Percentiles rank a stretch among this genome's conserved stretches.
Conservation (phyloP, 345 rosid genomes). For the Acer campestre region DNA sequence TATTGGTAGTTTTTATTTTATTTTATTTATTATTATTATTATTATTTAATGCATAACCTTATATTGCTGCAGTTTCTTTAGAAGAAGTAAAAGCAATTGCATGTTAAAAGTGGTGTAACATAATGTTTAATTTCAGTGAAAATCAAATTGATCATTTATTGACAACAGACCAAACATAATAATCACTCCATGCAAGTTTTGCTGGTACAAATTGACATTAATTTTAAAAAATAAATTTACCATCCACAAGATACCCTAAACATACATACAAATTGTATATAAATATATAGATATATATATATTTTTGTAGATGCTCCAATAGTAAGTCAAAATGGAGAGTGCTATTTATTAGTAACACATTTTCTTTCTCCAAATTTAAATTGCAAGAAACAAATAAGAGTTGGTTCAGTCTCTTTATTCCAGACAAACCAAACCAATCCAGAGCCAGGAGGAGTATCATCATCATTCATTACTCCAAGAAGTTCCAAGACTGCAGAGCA, state of each 20-base stretch:
- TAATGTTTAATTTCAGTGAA: background rate
- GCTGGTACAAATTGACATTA: background rate
- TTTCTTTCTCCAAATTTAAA: background rate
- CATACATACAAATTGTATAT: background rate
- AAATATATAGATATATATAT: too few species aligned
- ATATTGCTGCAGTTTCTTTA: too few species aligned
- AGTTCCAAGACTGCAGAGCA: background rate
- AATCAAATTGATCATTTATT: constrained; percentile 23
- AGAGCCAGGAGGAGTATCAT: constrained; percentile 24
- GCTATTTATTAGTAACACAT: background rate
- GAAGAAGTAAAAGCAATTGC: too few species aligned
- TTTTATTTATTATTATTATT: too few species aligned
- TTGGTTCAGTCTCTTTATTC: too few species aligned
- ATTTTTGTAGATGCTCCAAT: too few species aligned
- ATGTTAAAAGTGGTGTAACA: background rate
- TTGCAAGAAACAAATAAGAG: constrained; percentile 15
- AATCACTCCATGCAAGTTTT: background rate
- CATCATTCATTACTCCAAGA: background rate
- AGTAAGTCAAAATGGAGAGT: background rate
- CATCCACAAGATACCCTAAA: background rate
- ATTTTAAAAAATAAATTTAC: background rate
- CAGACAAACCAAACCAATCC: constrained; percentile 13
- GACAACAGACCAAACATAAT: constrained; percentile 21
- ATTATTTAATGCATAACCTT: too few species aligned
- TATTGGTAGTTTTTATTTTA: too few species aligned